phyloP scores from a whole-genome alignment of 148 eudicot genomes.

The Pharnaceum exiguum region DNA sequence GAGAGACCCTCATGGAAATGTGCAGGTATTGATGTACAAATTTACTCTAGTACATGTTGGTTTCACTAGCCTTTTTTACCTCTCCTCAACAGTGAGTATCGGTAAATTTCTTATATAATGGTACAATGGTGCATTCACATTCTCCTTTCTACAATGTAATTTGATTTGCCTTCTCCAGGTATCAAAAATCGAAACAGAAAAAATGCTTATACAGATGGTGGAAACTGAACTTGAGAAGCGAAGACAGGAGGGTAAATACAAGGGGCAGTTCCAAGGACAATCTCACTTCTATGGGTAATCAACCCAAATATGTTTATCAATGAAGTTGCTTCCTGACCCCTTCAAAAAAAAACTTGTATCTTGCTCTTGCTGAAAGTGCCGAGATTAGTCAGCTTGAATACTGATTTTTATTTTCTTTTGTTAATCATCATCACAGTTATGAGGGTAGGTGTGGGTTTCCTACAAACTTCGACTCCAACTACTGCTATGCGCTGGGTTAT shows the following conservation, averaged over 20 bases:
- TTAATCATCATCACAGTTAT: conserved; percentile 70
- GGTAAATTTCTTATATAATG: neutral
- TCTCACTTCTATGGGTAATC: conserved; percentile 99
- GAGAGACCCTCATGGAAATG: conserved; percentile 98
- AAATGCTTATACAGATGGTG: conserved; percentile 99
- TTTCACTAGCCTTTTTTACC: neutral
- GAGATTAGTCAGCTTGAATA: no score
- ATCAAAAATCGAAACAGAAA: conserved; percentile 95
- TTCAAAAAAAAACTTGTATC: no score
- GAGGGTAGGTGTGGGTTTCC: conserved; percentile 99
- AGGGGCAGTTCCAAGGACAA: conserved; percentile 73
- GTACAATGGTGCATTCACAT: neutral
- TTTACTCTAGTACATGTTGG: neutral
- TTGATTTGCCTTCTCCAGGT: no score
- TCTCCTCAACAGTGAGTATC: neutral
- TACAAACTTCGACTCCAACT: conserved; percentile 86
- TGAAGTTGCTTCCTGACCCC: no score
- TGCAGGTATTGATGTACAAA: no score
- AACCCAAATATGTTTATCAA: no score
- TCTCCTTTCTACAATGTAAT: no score
- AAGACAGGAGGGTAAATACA: conserved; percentile 57
- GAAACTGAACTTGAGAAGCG: conserved; percentile 82
- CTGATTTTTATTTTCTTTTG: no score
- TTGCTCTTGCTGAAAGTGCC: no score
- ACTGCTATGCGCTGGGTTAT: conserved; percentile 96